Conservation (phyloP, 1,139 yeast species). For the Candida sp. region DNA sequence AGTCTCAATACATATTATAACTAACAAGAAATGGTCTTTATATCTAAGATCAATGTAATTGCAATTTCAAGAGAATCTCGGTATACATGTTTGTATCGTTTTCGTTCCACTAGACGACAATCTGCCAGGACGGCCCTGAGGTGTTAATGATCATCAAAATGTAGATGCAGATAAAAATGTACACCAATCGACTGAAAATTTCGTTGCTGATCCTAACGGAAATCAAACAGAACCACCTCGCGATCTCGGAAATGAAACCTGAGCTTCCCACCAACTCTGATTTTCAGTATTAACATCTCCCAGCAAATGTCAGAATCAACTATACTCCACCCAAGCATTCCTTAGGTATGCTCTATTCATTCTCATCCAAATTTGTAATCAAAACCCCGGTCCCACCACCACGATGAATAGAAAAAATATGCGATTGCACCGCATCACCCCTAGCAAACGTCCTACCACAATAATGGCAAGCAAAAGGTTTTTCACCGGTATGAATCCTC, state of each 20-base stretch:
- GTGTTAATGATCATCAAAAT: not conserved
- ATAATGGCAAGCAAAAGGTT: constrained; percentile 21
- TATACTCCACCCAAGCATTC: too few species aligned
- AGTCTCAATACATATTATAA: too few species aligned
- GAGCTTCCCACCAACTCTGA: too few species aligned
- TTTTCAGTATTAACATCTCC: too few species aligned
- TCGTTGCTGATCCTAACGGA: not conserved
- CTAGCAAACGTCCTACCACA: constrained; percentile 23
- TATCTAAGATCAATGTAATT: too few species aligned
- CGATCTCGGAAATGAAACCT: too few species aligned
- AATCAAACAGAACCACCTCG: not conserved
- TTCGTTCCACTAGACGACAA: too few species aligned
- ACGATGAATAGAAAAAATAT: constrained; percentile 17
- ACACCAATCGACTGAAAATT: not conserved
- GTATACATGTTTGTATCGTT: too few species aligned
- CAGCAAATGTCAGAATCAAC: too few species aligned
- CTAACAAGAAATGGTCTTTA: too few species aligned
- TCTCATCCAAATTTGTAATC: not conserved
- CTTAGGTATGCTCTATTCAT: too few species aligned
- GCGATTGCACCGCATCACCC: constrained; percentile 25
- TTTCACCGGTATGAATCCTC: constrained; percentile 25
- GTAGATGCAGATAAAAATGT: not conserved
- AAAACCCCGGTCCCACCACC: constrained; percentile 7
- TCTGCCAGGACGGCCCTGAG: not conserved
- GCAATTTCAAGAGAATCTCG: too few species aligned